phyloP scores from a whole-genome alignment of 106 monocot genomes.

The Phalaenopsis aphrodite region DNA sequence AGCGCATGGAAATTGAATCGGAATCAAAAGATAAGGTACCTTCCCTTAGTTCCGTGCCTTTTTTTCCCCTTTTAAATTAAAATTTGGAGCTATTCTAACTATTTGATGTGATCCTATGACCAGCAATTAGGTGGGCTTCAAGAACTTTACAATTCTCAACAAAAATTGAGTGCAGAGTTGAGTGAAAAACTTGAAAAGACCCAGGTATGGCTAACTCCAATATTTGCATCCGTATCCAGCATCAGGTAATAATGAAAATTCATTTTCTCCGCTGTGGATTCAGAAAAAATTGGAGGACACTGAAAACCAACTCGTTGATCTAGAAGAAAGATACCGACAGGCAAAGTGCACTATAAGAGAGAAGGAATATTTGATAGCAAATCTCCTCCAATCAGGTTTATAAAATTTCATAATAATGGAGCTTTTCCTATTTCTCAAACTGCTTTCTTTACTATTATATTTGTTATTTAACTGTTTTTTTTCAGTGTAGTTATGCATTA shows the following conservation, averaged over 20 bases:
- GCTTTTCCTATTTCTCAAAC: conserved; percentile 4
- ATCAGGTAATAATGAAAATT: not conserved
- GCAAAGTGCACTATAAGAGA: conserved; percentile 80
- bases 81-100: conserved; percentile 4
- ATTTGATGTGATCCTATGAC: conserved; percentile 12
- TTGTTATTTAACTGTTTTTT: not conserved
- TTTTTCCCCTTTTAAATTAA: not conserved
- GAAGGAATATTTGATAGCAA: conserved; percentile 81
- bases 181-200: conserved; percentile 77
- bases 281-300: conserved; percentile 76
- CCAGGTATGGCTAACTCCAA: conserved; percentile 34
- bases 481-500: too few species aligned
- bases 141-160: conserved; percentile 86
- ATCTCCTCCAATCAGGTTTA: conserved; percentile 88
- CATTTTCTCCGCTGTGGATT: conserved; percentile 10
- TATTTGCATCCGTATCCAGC: not conserved
- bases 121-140: conserved; percentile 86
- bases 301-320: conserved; percentile 52
- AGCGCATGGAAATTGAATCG: conserved; percentile 65
- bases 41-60: not conserved
- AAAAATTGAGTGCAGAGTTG: conserved; percentile 59
- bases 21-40: conserved; percentile 89
- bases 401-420: not conserved
- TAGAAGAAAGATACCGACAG: conserved; percentile 88
- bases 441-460: not conserved